Evolutionary conservation across 345 rosid species (phyloP), one percentile per base, ranked within the genome.

Genomic region (Trapa bicornis): DNA sequence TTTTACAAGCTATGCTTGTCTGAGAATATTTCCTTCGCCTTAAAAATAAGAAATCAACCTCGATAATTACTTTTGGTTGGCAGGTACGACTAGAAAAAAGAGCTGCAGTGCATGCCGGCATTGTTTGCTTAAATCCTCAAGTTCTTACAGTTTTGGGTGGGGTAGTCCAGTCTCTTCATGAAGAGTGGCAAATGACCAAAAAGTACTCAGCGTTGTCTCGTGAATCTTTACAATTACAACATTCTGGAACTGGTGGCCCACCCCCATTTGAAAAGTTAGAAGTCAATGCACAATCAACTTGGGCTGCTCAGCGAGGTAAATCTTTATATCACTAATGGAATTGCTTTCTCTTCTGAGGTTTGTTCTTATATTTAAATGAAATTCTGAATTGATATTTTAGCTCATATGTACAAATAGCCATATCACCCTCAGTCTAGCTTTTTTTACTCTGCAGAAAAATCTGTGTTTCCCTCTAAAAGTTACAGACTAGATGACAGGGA

Each of bases 111-210:
- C 87, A 75, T 68, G 75, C 75, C 14, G 88, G 97, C 69, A 77
- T 93, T 69, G 54, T 83, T 58, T 93, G 97, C 77, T 79, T 93
- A 82, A 85, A 77, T 67, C 80, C 87, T n/a, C 79, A 75, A 54
- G 85, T 76, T 53, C 73, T 90, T 75, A 80, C 85, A 10, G 64
- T 90, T 57, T 65, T 93, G 70, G 98, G 98, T 14, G 97, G 98
- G 65, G 73, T 80, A 76, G 98, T 90, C 61, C 86, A 79, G 69
- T 79, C 96, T 43, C 91, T 93, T 58, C 66, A 80, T 73, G 94
- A 90, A 65, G 98, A 93, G 79, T 93, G 97, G 98, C 75, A 81
- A 79, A 85, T 93, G 96, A 90, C 81, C 80, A 80, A 53, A 76
- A 93, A 88, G 37, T 93, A 87, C 67, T 77, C 82, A 1, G 82